Percentiles rank a stretch among this genome's conserved stretches.
Conservation (phyloP, 176 grass and related monocot genomes). For the Zea mays region DNA sequence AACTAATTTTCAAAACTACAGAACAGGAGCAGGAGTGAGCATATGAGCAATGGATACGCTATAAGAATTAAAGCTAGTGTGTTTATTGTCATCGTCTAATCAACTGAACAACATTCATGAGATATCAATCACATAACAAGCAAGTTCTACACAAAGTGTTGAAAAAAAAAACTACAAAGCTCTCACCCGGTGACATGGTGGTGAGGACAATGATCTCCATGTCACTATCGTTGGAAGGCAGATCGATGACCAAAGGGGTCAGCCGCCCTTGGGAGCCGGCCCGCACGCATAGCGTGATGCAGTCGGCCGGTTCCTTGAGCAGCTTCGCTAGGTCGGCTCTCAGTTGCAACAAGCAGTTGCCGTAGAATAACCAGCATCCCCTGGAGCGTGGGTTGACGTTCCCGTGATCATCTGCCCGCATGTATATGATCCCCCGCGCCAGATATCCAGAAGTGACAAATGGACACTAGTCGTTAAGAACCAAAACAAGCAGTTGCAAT, state of each 20-base stretch:
- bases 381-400: not conserved
- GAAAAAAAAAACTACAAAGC: not conserved
- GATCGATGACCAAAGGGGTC: slow-evolving; percentile 26
- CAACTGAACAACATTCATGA: not conserved
- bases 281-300: slow-evolving; percentile 19
- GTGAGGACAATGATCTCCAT: slow-evolving; percentile 12
- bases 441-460: not conserved
- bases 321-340: not conserved
- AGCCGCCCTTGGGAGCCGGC: slow-evolving; percentile 5
- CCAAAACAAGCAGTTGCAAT: not conserved
- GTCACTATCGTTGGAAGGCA: not conserved
- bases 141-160: not conserved
- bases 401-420: not conserved
- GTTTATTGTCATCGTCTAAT: not conserved
- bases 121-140: not conserved
- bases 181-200: not conserved
- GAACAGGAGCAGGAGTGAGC: not conserved
- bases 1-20: not conserved
- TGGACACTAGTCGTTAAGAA: not conserved
- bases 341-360: not conserved
- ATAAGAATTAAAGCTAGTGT: not conserved
- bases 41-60: not conserved
- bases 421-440: not conserved
- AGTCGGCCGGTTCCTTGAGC: not conserved
- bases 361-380: not conserved